Evolutionary conservation across 208 protist genomes (phyloP).

Genomic region (Leishmania major): DNA sequence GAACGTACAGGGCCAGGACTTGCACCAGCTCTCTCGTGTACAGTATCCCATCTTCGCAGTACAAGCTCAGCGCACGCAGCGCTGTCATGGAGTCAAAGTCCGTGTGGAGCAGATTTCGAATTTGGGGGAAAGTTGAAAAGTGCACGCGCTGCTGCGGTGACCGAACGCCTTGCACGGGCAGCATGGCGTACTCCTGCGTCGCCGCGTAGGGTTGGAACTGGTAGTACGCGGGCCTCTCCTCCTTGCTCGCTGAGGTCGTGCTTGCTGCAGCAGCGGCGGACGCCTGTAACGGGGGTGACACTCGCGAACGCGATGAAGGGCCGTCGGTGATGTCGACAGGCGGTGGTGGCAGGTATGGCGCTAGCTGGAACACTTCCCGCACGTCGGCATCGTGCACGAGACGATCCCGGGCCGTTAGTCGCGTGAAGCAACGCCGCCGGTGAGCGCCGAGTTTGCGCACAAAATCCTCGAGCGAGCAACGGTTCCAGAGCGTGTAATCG

Average conservation of each 20-base stretch:
- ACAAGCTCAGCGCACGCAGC: slow-evolving; percentile 42
- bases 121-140: slow-evolving; percentile 63
- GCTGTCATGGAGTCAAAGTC: slow-evolving; percentile 73
- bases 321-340: slow-evolving; percentile 3
- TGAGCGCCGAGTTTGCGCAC: slow-evolving; percentile 32
- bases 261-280: not conserved
- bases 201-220: slow-evolving; percentile 64
- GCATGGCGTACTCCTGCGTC: slow-evolving; percentile 75
- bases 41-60: slow-evolving; percentile 56
- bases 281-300: not conserved
- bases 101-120: slow-evolving; percentile 67
- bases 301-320: not conserved
- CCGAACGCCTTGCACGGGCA: slow-evolving; percentile 37
- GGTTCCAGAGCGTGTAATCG: slow-evolving; percentile 78
- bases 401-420: slow-evolving; percentile 39
- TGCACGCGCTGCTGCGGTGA: slow-evolving; percentile 33
- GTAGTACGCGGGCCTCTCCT: slow-evolving; percentile 29
- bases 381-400: slow-evolving; percentile 35
- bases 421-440: slow-evolving; percentile 33
- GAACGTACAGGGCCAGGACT: slow-evolving; percentile 54
- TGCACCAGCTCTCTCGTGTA: slow-evolving; percentile 62
- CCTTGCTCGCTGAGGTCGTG: not conserved
- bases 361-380: slow-evolving; percentile 42
- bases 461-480: slow-evolving; percentile 51
- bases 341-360: slow-evolving; percentile 34